These are phyloP conservation scores for Polyplosphaeria fusca DNA, from an alignment of 495 filamentous ascomycete species.

Conservation along the genomic window DNA sequence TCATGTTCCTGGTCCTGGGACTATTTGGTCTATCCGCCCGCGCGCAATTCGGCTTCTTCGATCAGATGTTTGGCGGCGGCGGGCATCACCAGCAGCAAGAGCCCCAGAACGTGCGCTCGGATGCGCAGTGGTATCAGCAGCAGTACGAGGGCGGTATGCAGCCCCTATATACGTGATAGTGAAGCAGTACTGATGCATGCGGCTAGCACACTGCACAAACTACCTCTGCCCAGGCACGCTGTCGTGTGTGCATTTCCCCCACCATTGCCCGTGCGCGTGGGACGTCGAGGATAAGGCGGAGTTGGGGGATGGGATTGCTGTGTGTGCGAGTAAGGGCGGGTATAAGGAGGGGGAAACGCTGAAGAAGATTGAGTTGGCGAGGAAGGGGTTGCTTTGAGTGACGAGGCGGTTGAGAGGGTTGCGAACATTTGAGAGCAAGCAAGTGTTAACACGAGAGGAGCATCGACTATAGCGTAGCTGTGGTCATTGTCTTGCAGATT, in stretches of 20 bases:
- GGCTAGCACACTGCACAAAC: conserved; percentile 69
- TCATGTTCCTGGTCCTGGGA: conserved; percentile 42
- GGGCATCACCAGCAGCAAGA: conserved; percentile 61
- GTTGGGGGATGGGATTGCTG: conserved; percentile 71
- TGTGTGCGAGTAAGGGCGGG: conserved; percentile 80
- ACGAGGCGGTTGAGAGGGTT: too few relatives aligned
- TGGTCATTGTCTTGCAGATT: too few relatives aligned
- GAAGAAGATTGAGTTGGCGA: conserved; percentile 44
- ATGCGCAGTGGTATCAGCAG: conserved; percentile 70
- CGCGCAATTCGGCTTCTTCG: conserved; percentile 73
- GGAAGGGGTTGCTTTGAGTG: conserved; percentile 70
- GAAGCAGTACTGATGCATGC: not conserved
- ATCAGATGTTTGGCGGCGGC: conserved; percentile 73
- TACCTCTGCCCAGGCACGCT: conserved; percentile 91
- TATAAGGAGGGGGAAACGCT: conserved; percentile 49
- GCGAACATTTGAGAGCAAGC: too few relatives aligned
- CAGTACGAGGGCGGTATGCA: conserved; percentile 62
- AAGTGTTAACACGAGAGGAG: too few relatives aligned
- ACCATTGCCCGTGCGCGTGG: conserved; percentile 89
- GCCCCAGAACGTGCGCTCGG: conserved; percentile 72
- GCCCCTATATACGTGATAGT: not conserved
- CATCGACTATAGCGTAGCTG: too few relatives aligned
- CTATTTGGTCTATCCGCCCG: conserved; percentile 49
- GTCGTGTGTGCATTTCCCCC: conserved; percentile 86
- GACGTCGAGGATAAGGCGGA: conserved; percentile 88